Percentiles rank a stretch among this genome's conserved stretches.
Conservation (phyloP, 1,284 basidiomycete genomes). For the Chalciporus sp. region DNA sequence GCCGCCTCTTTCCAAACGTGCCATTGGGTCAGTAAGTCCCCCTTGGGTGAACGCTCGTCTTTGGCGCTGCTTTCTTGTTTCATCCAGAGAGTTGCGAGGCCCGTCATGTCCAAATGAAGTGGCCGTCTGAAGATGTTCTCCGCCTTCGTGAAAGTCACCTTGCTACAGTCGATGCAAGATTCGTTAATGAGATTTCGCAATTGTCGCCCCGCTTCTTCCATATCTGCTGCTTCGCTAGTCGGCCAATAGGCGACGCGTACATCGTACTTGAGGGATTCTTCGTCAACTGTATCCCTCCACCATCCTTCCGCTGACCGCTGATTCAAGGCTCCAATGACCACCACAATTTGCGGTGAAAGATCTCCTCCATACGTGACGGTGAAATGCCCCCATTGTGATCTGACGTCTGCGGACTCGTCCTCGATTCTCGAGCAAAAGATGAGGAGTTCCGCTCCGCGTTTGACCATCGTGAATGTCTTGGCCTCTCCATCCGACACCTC, state of each 20-base stretch:
- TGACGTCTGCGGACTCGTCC: slow-evolving; percentile 7
- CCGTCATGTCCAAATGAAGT: slow-evolving; percentile 16
- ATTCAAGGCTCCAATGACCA: slow-evolving; percentile 19
- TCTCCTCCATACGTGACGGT: slow-evolving; percentile 27
- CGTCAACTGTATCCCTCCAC: slow-evolving; percentile 17
- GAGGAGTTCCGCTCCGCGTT: slow-evolving; percentile 29
- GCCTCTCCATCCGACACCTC: slow-evolving; percentile 6
- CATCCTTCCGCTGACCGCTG: slow-evolving; percentile 21
- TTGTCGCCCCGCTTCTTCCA: background rate
- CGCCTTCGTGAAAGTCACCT: slow-evolving; percentile 4
- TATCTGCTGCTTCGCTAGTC: background rate
- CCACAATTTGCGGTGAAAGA: slow-evolving; percentile 27
- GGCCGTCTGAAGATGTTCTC: slow-evolving; percentile 20
- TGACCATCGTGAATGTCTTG: slow-evolving; percentile 12
- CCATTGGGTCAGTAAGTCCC: slow-evolving; percentile 20
- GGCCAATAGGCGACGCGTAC: slow-evolving; percentile 15
- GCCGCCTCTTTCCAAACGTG: slow-evolving; percentile 20
- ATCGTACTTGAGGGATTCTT: slow-evolving; percentile 3
- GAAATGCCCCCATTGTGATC: slow-evolving; percentile 29
- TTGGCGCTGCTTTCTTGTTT: slow-evolving; percentile 9
- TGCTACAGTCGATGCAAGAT: slow-evolving; percentile 25
- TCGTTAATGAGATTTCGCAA: slow-evolving; percentile 20
- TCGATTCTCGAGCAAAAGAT: slow-evolving; percentile 24
- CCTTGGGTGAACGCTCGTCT: slow-evolving; percentile 1
- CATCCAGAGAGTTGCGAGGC: slow-evolving; percentile 10